Evolutionary conservation across 192 early-diverging fungal species (phyloP).

Genomic region (Dimargaris verticillata): DNA sequence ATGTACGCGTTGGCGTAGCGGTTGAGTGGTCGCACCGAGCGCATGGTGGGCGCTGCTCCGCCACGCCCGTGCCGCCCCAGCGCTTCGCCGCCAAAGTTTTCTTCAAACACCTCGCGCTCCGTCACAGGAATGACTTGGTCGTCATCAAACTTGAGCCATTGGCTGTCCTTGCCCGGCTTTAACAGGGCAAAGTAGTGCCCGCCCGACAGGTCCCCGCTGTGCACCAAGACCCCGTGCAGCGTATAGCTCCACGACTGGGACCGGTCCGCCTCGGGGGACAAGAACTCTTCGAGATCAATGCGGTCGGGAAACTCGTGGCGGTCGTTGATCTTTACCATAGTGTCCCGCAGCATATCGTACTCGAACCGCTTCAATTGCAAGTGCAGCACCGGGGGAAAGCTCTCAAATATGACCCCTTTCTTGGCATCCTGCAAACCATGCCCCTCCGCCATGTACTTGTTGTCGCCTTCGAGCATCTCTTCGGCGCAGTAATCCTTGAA

Average conservation of each 20-base stretch:
- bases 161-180: conserved; percentile 55
- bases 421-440: conserved; percentile 88
- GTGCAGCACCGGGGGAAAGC: conserved; percentile 86
- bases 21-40: background rate
- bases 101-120: conserved; percentile 73
- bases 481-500: conserved; percentile 81
- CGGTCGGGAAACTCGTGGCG: conserved; percentile 83
- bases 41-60: background rate
- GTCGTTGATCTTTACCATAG: conserved; percentile 94
- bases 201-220: conserved; percentile 80
- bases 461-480: conserved; percentile 90
- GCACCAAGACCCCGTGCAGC: conserved; percentile 90
- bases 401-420: conserved; percentile 89
- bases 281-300: conserved; percentile 74
- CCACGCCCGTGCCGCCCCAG: background rate
- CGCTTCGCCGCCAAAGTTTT: conserved; percentile 80
- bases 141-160: conserved; percentile 92
- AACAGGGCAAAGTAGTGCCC: conserved; percentile 92
- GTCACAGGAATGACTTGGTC: conserved; percentile 74
- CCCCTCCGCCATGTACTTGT: conserved; percentile 90
- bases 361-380: conserved; percentile 96
- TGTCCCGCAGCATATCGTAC: conserved; percentile 81
- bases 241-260: conserved; percentile 55
- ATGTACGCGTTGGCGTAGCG: conserved; percentile 97
- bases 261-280: conserved; percentile 45